Conservation (phyloP, 306 rosid species). For the Castanospermum australe region DNA sequence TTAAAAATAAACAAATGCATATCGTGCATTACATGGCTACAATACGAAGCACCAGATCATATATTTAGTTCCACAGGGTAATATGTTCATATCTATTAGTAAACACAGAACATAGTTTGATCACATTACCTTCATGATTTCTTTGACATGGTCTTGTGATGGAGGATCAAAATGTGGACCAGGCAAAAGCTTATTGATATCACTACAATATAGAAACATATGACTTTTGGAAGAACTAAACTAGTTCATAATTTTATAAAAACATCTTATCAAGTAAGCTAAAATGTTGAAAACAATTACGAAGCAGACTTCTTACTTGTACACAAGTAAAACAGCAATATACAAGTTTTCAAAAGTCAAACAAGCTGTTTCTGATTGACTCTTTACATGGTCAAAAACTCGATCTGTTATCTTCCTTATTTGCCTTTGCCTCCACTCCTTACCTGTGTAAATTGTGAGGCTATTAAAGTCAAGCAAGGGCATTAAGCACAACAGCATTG, state of each 20-base stretch:
- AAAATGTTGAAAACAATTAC: neutral
- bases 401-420: constrained; percentile 63
- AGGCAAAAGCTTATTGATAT: constrained; percentile 76
- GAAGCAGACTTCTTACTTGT: constrained; percentile 60
- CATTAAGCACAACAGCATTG: neutral
- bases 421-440: constrained; percentile 59
- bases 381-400: constrained; percentile 47
- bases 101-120: neutral
- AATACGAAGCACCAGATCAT: neutral
- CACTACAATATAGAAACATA: constrained; percentile 50
- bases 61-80: neutral
- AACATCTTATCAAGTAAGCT: neutral
- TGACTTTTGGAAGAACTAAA: neutral
- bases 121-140: constrained; percentile 55
- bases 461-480: constrained; percentile 5
- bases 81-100: neutral
- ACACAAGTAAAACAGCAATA: constrained; percentile 80
- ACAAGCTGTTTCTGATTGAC: constrained; percentile 25
- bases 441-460: constrained; percentile 48
- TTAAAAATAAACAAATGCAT: neutral
- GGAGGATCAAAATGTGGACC: constrained; percentile 92
- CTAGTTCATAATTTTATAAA: neutral
- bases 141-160: constrained; percentile 50
- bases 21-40: neutral
- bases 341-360: constrained; percentile 78